These are phyloP conservation scores for Bocquillonia castaneifolia DNA, from an alignment of 441 rosid genomes.

Conservation along the genomic window DNA sequence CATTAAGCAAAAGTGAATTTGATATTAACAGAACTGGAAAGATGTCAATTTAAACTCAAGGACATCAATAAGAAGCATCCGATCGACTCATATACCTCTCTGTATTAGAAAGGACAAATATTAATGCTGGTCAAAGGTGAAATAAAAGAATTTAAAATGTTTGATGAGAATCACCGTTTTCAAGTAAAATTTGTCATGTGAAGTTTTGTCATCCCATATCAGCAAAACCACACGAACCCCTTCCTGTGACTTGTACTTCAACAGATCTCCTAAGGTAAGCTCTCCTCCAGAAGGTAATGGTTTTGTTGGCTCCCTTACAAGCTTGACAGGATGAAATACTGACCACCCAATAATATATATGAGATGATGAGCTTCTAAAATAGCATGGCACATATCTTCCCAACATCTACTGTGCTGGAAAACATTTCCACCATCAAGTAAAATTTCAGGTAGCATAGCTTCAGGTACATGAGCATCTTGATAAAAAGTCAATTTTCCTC, in stretches of 20 bases:
- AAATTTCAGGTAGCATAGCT: slow-evolving; percentile 46
- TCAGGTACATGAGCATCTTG: slow-evolving; percentile 81
- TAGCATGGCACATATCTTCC: slow-evolving; percentile 78
- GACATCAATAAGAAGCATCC: neutral
- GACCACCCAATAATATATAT: slow-evolving; percentile 80
- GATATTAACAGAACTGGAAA: slow-evolving; percentile 3
- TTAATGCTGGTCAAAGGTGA: neutral
- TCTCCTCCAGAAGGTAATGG: slow-evolving; percentile 50
- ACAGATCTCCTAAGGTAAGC: slow-evolving; percentile 62
- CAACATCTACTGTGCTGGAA: slow-evolving; percentile 60
- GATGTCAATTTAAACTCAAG: neutral
- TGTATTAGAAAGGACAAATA: neutral
- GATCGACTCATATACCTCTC: neutral
- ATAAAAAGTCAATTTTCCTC: slow-evolving; percentile 59
- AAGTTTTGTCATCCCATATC: slow-evolving; percentile 84
- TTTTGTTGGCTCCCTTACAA: slow-evolving; percentile 56
- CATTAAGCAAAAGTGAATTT: slow-evolving; percentile 7
- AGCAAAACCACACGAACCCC: slow-evolving; percentile 70
- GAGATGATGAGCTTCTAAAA: slow-evolving; percentile 65
- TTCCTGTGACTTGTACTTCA: slow-evolving; percentile 71
- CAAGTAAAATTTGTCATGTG: slow-evolving; percentile 54
- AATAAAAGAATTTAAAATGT: neutral
- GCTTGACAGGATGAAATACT: slow-evolving; percentile 54
- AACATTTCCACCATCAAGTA: slow-evolving; percentile 52
- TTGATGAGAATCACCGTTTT: slow-evolving; percentile 44